Evolutionary conservation across 2,329 filamentous ascomycete genomes (phyloP), one percentile per base, ranked within the genome.

Genomic region (Sclerotinia subarctica): DNA sequence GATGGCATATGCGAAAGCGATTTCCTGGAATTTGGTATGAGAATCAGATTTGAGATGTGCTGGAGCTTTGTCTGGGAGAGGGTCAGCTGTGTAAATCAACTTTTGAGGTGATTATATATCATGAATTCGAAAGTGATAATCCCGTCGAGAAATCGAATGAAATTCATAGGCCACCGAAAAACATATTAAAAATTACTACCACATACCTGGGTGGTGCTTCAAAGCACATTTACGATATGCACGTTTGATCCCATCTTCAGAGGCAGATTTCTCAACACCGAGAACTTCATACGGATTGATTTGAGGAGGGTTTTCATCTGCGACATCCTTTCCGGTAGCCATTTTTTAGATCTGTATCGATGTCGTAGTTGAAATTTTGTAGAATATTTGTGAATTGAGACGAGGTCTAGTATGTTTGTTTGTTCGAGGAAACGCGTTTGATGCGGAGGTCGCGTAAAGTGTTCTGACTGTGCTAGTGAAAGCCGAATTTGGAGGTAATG

Each of bases 1-100:
- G 62, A 99, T 87, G 46, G 93, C 94, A 77, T 98, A 97, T 64
- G 95, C 94, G 76, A 97, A 94, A 32, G 94, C 94, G 73, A 99
- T 88, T 73, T 90, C 84, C 79, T 99, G 95, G 78, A 99, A 99
- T 66, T 86, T 90, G 70, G 84, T 83, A 74, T 97, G 90, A 2
- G 95, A 94, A 53, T 85, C 81, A 35, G 88, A 84, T 76, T 92
- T 93, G 64, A 89, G 81, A 29, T 88, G 84, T 0, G 86, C 82
- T 21, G 86, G 73, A 5, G 88, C 92, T 82, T 97, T 97, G 84
- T 97, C 93, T 90, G 69, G 15, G 32, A 57, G 42, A 54, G 53
- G 53, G 68, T 71, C 69, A 72, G 69, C 26, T n/a, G n/a, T 15
- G 4, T 32, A 19, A 13, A 66, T 66, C 5, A 26, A 64, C 21